Percentiles rank a stretch among this genome's conserved stretches.
These are phyloP conservation scores for Rhodotorula mucilaginosa DNA, from an alignment of 1,284 basidiomycete genomes.

Conservation along the genomic window DNA sequence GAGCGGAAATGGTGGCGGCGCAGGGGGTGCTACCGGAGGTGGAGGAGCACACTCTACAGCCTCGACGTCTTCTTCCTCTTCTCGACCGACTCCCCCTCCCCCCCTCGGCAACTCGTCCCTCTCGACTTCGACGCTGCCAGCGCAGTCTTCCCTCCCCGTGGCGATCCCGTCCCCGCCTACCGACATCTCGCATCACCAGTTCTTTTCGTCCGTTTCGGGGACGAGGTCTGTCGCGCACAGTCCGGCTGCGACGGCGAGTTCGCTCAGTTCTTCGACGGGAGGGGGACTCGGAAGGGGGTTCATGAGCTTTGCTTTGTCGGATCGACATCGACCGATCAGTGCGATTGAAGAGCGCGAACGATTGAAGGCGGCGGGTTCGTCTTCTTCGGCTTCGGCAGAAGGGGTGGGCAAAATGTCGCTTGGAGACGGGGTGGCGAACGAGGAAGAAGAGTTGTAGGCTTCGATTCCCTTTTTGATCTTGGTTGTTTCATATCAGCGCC, in stretches of 20 bases:
- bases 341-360: slow-evolving; percentile 7
- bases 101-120: background rate
- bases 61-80: background rate
- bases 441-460: background rate
- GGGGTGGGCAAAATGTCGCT: background rate
- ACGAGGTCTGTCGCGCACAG: slow-evolving; percentile 7
- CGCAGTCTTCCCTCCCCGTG: slow-evolving; percentile 19
- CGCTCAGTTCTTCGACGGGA: slow-evolving; percentile 19
- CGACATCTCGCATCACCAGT: slow-evolving; percentile 2
- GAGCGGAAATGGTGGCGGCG: no score
- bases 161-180: slow-evolving; percentile 30
- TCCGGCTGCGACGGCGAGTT: slow-evolving; percentile 10
- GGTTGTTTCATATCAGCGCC: background rate
- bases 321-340: slow-evolving; percentile 10
- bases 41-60: background rate
- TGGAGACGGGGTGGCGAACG: background rate
- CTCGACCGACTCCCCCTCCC: background rate
- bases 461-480: background rate
- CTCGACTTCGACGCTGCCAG: background rate
- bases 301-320: slow-evolving; percentile 8
- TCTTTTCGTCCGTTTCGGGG: slow-evolving; percentile 13
- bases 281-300: slow-evolving; percentile 10
- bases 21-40: no score
- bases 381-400: background rate
- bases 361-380: background rate